Percentiles rank a stretch among this genome's conserved stretches.
Evolutionary conservation across 140 eudicot species (phyloP).

Genomic region (Flaveria floridana): DNA sequence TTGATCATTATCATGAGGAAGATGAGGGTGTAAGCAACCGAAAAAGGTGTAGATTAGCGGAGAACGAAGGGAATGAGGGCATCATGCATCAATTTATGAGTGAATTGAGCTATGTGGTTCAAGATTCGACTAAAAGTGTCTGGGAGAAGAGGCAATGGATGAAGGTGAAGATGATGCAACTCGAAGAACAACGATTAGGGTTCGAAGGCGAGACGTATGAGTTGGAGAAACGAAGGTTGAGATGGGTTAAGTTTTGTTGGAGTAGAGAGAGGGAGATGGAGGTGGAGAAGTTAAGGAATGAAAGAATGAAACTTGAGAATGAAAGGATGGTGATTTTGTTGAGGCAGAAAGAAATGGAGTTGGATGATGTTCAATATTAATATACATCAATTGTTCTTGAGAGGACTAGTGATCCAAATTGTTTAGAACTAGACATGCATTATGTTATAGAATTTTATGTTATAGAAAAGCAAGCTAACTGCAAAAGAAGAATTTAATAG

Average conservation of each 20-base stretch:
- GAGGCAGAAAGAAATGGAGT: slow-evolving; percentile 62
- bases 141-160: slow-evolving; percentile 77
- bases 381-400: slow-evolving; percentile 30
- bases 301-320: slow-evolving; percentile 67
- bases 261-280: slow-evolving; percentile 84
- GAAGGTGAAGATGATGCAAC: slow-evolving; percentile 43
- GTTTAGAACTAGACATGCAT: too few relatives aligned
- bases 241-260: slow-evolving; percentile 68
- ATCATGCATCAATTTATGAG: slow-evolving; percentile 38
- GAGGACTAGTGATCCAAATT: slow-evolving; percentile 35
- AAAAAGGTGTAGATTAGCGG: slow-evolving; percentile 27
- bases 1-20: slow-evolving; percentile 33
- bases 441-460: too few relatives aligned
- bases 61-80: slow-evolving; percentile 24
- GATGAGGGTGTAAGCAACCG: slow-evolving; percentile 39
- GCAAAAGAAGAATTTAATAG: too few relatives aligned
- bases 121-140: slow-evolving; percentile 42
- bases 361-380: slow-evolving; percentile 44
- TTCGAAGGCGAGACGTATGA: slow-evolving; percentile 50
- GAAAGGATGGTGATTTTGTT: slow-evolving; percentile 76
- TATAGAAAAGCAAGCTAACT: too few relatives aligned
- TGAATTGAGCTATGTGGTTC: slow-evolving; percentile 44
- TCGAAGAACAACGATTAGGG: slow-evolving; percentile 62
- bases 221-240: slow-evolving; percentile 61
- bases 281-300: slow-evolving; percentile 57